phyloP scores from a whole-genome alignment of 2,329 filamentous ascomycete genomes.

The Xylariaceae sp. region DNA sequence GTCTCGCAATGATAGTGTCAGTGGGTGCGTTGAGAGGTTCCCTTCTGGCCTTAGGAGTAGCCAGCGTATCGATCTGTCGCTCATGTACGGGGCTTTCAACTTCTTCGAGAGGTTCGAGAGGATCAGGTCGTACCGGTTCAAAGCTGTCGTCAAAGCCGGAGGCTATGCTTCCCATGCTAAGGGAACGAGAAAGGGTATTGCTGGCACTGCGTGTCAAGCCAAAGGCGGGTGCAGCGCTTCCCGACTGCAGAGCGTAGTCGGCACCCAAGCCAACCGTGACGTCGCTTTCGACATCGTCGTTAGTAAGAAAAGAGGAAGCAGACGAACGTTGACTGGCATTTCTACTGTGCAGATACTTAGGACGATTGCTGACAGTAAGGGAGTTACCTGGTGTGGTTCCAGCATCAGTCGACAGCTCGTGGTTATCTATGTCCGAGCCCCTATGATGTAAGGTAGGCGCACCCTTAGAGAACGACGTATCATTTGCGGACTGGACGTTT shows the following conservation, averaged over 20 bases:
- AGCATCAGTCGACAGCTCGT: slow-evolving; percentile 46
- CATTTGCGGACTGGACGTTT: slow-evolving; percentile 41
- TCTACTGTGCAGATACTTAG: slow-evolving; percentile 64
- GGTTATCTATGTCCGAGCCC: slow-evolving; percentile 43
- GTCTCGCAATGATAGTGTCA: slow-evolving; percentile 86
- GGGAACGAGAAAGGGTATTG: slow-evolving; percentile 71
- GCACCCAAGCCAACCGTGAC: slow-evolving; percentile 69
- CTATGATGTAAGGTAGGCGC: slow-evolving; percentile 40
- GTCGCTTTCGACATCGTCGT: slow-evolving; percentile 73
- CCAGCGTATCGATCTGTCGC: slow-evolving; percentile 56
- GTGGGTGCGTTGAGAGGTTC: slow-evolving; percentile 69
- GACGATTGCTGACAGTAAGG: slow-evolving; percentile 54
- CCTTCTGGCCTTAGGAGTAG: slow-evolving; percentile 72
- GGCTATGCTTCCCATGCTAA: slow-evolving; percentile 88
- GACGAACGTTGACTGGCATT: slow-evolving; percentile 65
- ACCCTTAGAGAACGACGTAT: slow-evolving; percentile 36
- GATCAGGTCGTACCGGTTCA: slow-evolving; percentile 51
- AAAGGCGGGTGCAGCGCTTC: slow-evolving; percentile 69
- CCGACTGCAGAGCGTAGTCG: slow-evolving; percentile 83
- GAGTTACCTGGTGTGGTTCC: slow-evolving; percentile 55
- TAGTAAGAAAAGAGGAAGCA: slow-evolving; percentile 63
- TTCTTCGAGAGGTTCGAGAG: slow-evolving; percentile 58
- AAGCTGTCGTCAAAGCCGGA: slow-evolving; percentile 70
- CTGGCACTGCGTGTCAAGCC: slow-evolving; percentile 57
- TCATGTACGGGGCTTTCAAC: slow-evolving; percentile 46